Conservation (phyloP, 371 early-diverging fungal genomes). For the Mortierella sp. region DNA sequence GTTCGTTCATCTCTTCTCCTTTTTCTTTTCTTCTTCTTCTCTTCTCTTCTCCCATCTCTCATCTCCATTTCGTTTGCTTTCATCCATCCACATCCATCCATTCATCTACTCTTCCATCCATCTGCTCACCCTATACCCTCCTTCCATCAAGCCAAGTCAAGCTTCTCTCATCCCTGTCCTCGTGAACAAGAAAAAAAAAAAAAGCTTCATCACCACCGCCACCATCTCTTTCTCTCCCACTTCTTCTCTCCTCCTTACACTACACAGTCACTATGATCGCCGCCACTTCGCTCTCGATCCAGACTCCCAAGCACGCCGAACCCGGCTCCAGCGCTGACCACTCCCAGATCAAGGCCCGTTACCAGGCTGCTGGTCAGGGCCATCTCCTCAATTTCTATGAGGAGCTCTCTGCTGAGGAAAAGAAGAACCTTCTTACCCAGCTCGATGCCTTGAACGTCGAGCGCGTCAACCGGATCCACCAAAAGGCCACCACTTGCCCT, state of each 20-base stretch:
- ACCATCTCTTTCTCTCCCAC: background rate
- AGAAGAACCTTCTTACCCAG: conserved; percentile 70
- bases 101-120: background rate
- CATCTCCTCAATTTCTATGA: conserved; percentile 91
- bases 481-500: conserved; percentile 70
- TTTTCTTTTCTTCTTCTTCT: conserved; percentile 16
- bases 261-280: conserved; percentile 24
- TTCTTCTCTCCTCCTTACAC: no score
- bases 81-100: no score
- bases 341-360: conserved; percentile 62
- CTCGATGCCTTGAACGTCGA: conserved; percentile 80
- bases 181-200: background rate
- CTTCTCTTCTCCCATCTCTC: conserved; percentile 5
- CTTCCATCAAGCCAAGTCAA: background rate
- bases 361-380: conserved; percentile 83
- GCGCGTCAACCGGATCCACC: conserved; percentile 82
- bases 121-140: no score
- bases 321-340: conserved; percentile 17
- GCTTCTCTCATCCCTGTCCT: background rate
- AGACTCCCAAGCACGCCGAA: conserved; percentile 38
- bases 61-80: background rate
- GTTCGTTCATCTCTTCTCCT: conserved; percentile 9
- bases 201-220: background rate
- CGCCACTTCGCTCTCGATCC: conserved; percentile 34
- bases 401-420: conserved; percentile 66